These are phyloP conservation scores for Fusarium zealandicum DNA, from an alignment of 2,329 filamentous ascomycete genomes.

Conservation along the genomic window DNA sequence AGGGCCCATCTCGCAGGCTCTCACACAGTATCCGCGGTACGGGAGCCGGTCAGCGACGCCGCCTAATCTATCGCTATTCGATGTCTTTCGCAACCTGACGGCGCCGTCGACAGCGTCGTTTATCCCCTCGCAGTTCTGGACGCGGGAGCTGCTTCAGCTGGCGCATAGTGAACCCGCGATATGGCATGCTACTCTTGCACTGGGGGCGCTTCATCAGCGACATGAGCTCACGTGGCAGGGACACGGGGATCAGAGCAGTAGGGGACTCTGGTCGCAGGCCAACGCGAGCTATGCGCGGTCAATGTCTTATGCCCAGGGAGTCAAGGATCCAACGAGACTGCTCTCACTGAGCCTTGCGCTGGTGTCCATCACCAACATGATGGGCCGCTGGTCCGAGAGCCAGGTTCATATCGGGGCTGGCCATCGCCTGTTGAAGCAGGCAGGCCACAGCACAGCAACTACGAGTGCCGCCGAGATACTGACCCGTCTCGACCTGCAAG, in stretches of 20 bases:
- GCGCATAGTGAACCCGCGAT: constrained; percentile 47
- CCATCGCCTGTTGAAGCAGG: constrained; percentile 37
- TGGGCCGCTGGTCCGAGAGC: constrained; percentile 44
- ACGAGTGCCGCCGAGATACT: constrained; percentile 38
- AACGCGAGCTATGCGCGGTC: constrained; percentile 40
- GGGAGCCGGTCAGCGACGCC: constrained; percentile 10
- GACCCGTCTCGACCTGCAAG: constrained; percentile 45
- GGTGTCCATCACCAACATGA: constrained; percentile 43
- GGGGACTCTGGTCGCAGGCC: constrained; percentile 32
- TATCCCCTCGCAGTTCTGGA: constrained; percentile 46
- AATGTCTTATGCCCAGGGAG: constrained; percentile 38
- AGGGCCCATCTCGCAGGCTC: constrained; percentile 41
- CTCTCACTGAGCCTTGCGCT: constrained; percentile 45
- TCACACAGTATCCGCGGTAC: constrained; percentile 30
- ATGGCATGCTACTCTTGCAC: constrained; percentile 46
- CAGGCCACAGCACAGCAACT: constrained; percentile 16
- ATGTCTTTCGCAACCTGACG: constrained; percentile 47
- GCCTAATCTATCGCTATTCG: constrained; percentile 40
- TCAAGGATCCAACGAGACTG: constrained; percentile 40
- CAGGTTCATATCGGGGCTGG: constrained; percentile 45
- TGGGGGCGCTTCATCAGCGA: constrained; percentile 47
- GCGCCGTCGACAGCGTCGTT: constrained; percentile 40
- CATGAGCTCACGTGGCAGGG: constrained; percentile 30
- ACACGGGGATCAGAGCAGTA: constrained; percentile 1
- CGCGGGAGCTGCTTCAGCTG: constrained; percentile 43